These are phyloP conservation scores for Aspergillus flavus DNA, from an alignment of 2,329 filamentous ascomycete genomes.

Conservation along the genomic window DNA sequence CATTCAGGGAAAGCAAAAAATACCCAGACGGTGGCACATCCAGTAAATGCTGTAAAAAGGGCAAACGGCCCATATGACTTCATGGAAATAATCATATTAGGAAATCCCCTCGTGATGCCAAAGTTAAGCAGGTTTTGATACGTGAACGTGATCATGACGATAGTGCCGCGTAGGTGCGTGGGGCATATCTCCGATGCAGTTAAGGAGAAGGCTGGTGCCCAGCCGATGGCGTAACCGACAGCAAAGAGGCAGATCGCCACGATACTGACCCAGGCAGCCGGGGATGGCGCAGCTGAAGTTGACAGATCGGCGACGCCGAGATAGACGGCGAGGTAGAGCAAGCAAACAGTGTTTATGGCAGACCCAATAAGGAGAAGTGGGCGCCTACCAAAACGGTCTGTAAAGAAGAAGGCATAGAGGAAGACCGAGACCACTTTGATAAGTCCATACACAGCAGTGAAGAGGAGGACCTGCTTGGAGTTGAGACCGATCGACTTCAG, in stretches of 20 bases:
- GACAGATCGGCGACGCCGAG: conserved; percentile 19
- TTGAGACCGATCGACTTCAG: conserved; percentile 23
- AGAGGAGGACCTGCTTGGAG: conserved; percentile 19
- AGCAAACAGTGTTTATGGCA: conserved; percentile 19
- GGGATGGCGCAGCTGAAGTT: conserved; percentile 10
- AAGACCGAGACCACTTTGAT: conserved; percentile 24
- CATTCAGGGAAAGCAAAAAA: conserved; percentile 23
- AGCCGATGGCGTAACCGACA: conserved; percentile 25
- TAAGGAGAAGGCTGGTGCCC: conserved; percentile 24
- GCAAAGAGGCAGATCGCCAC: conserved; percentile 27
- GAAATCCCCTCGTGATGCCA: conserved; percentile 23
- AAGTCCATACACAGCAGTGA: conserved; percentile 20
- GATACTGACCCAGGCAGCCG: conserved; percentile 22
- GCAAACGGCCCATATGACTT: conserved; percentile 24
- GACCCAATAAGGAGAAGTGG: conserved; percentile 29
- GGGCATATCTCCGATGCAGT: conserved; percentile 26
- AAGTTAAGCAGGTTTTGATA: conserved; percentile 28
- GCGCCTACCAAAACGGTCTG: conserved; percentile 27
- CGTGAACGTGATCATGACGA: conserved; percentile 23
- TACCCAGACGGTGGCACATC: conserved; percentile 17
- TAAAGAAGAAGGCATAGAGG: conserved; percentile 25
- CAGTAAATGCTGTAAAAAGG: conserved; percentile 21
- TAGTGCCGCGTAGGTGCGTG: conserved; percentile 19
- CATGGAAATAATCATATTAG: conserved; percentile 21
- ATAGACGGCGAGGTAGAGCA: conserved; percentile 23